A percentile compares a stretch with the other conserved stretches of the same genome.
Conservation (phyloP, 345 rosid genomes). For the Brassica napus region Da-Ae NC_063445.1:56537501-56538000, state of each 20-base stretch:
- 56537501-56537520: not conserved
- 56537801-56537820: not conserved
- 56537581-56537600: not conserved
- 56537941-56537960: not conserved
- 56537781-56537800: not conserved
- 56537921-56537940: not conserved
- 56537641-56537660: not conserved
- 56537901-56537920: not conserved
- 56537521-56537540: conserved; percentile 21
- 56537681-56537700: not conserved
- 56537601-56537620: not conserved
- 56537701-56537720: not conserved
- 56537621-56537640: not conserved
- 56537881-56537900: not conserved
- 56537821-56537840: not conserved
- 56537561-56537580: not conserved
- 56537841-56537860: not conserved
- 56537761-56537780: not conserved
- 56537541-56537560: conserved; percentile 17
- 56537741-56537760: too few species aligned
- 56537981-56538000: too few species aligned
- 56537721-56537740: not conserved
- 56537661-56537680: not conserved
- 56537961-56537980: too few species aligned
- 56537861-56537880: not conserved